These are phyloP conservation scores for Kwoniella botswanensis DNA, from an alignment of 768 basidiomycete species.

Conservation along the genomic window DNA sequence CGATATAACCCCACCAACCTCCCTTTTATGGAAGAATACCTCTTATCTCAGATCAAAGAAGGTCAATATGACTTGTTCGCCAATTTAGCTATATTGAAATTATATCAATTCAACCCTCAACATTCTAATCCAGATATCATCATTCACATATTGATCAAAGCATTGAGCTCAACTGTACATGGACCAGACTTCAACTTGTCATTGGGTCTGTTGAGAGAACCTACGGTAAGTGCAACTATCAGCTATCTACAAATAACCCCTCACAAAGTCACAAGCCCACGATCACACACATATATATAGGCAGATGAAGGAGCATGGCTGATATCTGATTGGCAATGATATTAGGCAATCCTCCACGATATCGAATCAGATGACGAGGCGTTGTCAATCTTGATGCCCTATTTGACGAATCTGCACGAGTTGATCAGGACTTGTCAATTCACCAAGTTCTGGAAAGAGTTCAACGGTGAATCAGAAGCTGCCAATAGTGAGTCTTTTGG, in stretches of 20 bases:
- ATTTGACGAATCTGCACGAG: slow-evolving; percentile 47
- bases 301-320: neutral
- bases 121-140: slow-evolving; percentile 91
- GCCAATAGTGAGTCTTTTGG: slow-evolving; percentile 40
- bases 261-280: too few relatives aligned
- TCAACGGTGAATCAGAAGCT: slow-evolving; percentile 49
- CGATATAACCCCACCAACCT: slow-evolving; percentile 97
- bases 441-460: slow-evolving; percentile 51
- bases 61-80: slow-evolving; percentile 93
- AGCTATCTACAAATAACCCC: too few relatives aligned
- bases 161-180: slow-evolving; percentile 63
- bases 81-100: slow-evolving; percentile 90
- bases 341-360: slow-evolving; percentile 47
- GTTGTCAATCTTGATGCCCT: slow-evolving; percentile 45
- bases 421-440: slow-evolving; percentile 52
- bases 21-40: slow-evolving; percentile 91
- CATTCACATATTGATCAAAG: slow-evolving; percentile 81
- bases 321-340: neutral
- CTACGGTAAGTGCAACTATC: slow-evolving; percentile 29
- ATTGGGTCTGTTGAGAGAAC: slow-evolving; percentile 68
- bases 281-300: too few relatives aligned
- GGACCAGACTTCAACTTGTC: slow-evolving; percentile 91
- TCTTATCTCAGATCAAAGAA: slow-evolving; percentile 88
- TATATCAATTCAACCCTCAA: slow-evolving; percentile 97
- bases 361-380: slow-evolving; percentile 54